Conservation (phyloP, 805 yeast genomes). For the Nakazawaea ishiwadae region DNA sequence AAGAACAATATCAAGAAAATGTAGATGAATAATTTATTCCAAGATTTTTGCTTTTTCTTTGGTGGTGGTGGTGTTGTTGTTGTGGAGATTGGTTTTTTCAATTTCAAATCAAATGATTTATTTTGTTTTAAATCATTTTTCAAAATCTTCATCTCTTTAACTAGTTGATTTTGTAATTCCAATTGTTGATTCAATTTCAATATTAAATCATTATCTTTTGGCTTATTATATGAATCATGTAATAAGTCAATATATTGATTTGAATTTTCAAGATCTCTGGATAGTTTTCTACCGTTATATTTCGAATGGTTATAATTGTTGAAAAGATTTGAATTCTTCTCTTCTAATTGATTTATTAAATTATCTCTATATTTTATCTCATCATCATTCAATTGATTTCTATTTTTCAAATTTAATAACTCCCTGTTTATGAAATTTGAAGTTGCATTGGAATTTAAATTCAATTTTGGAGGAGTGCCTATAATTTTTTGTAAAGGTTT, state of each 20-base stretch:
- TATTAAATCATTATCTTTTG: background rate
- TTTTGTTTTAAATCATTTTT: background rate
- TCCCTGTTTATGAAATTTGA: constrained; percentile 8
- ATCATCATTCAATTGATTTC: background rate
- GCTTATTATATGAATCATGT: background rate
- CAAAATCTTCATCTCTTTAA: background rate
- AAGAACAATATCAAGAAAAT: background rate
- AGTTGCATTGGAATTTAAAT: constrained; percentile 2
- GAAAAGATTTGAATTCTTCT: background rate
- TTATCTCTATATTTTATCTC: constrained; percentile 1
- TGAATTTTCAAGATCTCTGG: background rate
- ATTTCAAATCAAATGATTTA: background rate
- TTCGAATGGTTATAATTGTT: background rate
- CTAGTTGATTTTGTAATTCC: background rate
- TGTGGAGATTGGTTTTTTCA: background rate
- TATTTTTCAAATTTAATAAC: constrained; percentile 2
- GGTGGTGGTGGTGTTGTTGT: background rate
- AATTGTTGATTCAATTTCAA: constrained; percentile 1
- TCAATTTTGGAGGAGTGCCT: constrained; percentile 2
- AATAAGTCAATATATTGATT: background rate
- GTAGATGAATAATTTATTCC: background rate
- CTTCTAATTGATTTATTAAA: background rate
- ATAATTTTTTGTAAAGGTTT: background rate
- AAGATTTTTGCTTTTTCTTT: background rate
- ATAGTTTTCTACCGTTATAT: background rate